A percentile compares a stretch with the other conserved stretches of the same genome.
Conservation (phyloP, 768 basidiomycete genomes). For the Cyclocybe cylindracea region DNA sequence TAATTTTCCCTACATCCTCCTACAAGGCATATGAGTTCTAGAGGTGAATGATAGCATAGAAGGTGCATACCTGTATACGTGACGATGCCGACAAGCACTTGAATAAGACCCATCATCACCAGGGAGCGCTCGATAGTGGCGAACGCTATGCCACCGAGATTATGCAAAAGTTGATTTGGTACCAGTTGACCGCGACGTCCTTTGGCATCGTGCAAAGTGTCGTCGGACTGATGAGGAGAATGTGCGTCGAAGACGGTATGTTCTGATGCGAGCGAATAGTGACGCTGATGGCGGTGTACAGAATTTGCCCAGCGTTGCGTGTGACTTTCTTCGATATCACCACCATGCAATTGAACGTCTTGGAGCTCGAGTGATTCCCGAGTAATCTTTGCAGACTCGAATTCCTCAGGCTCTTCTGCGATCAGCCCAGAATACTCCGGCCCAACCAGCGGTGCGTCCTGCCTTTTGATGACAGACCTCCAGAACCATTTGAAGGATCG, state of each 20-base stretch:
- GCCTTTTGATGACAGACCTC: conserved; percentile 54
- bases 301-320: conserved; percentile 58
- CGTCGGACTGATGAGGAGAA: conserved; percentile 55
- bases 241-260: conserved; percentile 51
- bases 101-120: conserved; percentile 70
- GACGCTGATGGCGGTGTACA: conserved; percentile 40
- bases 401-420: conserved; percentile 53
- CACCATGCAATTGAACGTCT: conserved; percentile 21
- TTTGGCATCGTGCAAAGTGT: conserved; percentile 51
- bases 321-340: conserved; percentile 34
- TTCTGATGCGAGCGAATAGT: conserved; percentile 53
- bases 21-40: conserved; percentile 19
- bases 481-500: conserved; percentile 55
- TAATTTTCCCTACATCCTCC: conserved; percentile 80
- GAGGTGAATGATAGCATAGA: background rate
- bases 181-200: conserved; percentile 7
- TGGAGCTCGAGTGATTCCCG: conserved; percentile 30
- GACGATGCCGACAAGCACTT: conserved; percentile 69
- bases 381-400: conserved; percentile 45
- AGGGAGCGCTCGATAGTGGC: conserved; percentile 60
- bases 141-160: conserved; percentile 50
- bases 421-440: conserved; percentile 64
- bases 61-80: conserved; percentile 64
- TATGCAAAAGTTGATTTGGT: conserved; percentile 24
- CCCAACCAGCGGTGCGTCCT: conserved; percentile 26